Base-by-base conservation (phyloP, 305 asterid species). In the Withania somnifera region DNA sequence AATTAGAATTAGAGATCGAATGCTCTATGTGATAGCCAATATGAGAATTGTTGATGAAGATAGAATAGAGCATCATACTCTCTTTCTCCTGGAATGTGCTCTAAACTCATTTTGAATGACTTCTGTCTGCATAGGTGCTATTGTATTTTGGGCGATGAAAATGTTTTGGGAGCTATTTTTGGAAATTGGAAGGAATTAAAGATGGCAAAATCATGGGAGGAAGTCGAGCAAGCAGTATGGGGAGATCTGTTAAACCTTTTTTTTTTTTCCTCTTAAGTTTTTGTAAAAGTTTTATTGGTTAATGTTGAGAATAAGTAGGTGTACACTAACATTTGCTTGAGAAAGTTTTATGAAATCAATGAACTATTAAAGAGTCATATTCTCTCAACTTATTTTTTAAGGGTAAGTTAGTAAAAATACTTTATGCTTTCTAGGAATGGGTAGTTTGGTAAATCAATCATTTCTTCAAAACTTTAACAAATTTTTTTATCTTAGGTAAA, bases 141-240 rank as follows among this genome's bases (percentile, higher is more conserved):
- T 53, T 94, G 97, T 81, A 92, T 96, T 64, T 81, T 96, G 88
- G 97, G 94, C 22, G 98, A 94, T 4, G 99, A 96, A 2, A 96
- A 96, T 45, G 91, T 96, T 2, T 68, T 95, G 85, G 98, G 98
- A 76, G 97, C 98, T 9, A 90, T 94, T 85, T 96, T 96, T 87
- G 81, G 94, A 82, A 81, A 89, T 11, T 93, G 98, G 95, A 92
- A 90, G 89, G 98, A 94, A 84, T 83, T 90, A 14, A 93, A 87
- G 90, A 84, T 69, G 56, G 98, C 97, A 78, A 83, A 88, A 53
- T 85, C 98, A 28, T 94, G 99, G 99, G 98, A 94, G 83, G 98
- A 96, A 87, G 98, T 94, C 28, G 99, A 96, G 87, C 89, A 89
- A 77, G 88, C 87, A 86, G 93, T 96, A 45, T 96, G 98, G 99